phyloP scores from a whole-genome alignment of 164 flowering plant species.

The Macadamia tetraphylla region DNA sequence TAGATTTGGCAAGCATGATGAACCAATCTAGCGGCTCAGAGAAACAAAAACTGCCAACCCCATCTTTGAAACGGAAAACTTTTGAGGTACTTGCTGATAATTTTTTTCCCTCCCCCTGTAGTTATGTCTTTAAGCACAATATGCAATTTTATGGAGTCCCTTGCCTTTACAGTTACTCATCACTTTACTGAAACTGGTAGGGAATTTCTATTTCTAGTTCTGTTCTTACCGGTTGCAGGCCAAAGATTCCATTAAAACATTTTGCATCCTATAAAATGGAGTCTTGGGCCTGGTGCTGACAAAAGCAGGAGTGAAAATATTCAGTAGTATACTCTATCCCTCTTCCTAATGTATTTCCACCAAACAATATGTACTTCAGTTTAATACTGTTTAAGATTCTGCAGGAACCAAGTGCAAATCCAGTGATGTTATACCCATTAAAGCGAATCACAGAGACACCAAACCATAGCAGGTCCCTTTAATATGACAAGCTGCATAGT shows the following conservation, averaged over 20 bases:
- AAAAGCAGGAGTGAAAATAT: no score
- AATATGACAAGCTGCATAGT: not conserved
- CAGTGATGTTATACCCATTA: constrained; percentile 27
- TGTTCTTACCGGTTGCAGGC: no score
- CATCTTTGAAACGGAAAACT: constrained; percentile 59
- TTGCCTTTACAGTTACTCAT: no score
- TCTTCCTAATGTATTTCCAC: not conserved
- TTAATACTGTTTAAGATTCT: constrained; percentile 7
- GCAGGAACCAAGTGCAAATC: constrained; percentile 41
- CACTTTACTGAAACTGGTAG: no score
- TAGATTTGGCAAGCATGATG: constrained; percentile 16
- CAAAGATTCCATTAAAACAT: no score
- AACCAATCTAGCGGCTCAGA: constrained; percentile 16
- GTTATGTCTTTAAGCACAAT: no score
- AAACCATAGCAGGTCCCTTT: constrained; percentile 46
- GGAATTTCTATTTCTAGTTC: no score
- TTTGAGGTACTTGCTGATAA: constrained; percentile 35
- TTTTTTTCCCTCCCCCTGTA: not conserved
- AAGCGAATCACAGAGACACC: constrained; percentile 47
- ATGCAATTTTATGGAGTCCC: not conserved
- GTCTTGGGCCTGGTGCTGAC: no score
- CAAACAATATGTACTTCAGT: not conserved
- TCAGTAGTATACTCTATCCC: not conserved
- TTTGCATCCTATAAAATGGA: no score
- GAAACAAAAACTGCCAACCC: constrained; percentile 25